phyloP scores from a whole-genome alignment of 805 yeast genomes.

The Isabelozyma heimii region DNA sequence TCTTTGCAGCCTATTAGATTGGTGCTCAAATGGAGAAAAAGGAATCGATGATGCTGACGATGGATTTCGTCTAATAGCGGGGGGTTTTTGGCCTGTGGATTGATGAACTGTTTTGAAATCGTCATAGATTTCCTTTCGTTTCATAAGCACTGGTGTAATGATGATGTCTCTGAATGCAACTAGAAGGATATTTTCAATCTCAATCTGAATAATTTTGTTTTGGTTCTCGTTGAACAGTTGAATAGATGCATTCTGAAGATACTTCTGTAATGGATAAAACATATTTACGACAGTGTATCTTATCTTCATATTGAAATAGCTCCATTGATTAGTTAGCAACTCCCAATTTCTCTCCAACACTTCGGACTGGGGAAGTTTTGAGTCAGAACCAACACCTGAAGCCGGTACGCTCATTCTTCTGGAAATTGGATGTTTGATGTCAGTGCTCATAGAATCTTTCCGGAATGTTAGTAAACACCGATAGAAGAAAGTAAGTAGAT shows the following conservation, averaged over 20 bases:
- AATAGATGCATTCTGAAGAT: conserved; percentile 11
- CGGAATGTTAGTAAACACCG: conserved; percentile 19
- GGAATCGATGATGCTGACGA: not conserved
- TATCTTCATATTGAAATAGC: conserved; percentile 24
- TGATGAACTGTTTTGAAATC: not conserved
- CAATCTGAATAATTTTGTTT: conserved; percentile 10
- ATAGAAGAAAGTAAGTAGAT: conserved; percentile 21
- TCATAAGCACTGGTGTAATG: conserved; percentile 20
- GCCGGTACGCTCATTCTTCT: not conserved
- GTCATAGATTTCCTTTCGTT: conserved; percentile 8
- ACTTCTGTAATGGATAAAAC: conserved; percentile 24
- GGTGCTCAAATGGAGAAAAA: conserved; percentile 1
- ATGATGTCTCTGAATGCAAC: conserved; percentile 26
- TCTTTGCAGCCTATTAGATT: not conserved
- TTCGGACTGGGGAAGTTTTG: not conserved
- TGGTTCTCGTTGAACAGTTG: conserved; percentile 3
- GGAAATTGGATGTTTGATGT: not conserved
- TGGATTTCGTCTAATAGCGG: not conserved
- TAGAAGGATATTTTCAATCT: conserved; percentile 24
- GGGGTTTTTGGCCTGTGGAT: not conserved
- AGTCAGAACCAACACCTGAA: not conserved
- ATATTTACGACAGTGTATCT: conserved; percentile 19
- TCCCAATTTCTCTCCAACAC: conserved; percentile 16
- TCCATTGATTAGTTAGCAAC: conserved; percentile 20
- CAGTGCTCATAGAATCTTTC: conserved; percentile 14